phyloP scores from a whole-genome alignment of 2,329 filamentous ascomycete species.

The Penicillium psychrosexuale region DNA sequence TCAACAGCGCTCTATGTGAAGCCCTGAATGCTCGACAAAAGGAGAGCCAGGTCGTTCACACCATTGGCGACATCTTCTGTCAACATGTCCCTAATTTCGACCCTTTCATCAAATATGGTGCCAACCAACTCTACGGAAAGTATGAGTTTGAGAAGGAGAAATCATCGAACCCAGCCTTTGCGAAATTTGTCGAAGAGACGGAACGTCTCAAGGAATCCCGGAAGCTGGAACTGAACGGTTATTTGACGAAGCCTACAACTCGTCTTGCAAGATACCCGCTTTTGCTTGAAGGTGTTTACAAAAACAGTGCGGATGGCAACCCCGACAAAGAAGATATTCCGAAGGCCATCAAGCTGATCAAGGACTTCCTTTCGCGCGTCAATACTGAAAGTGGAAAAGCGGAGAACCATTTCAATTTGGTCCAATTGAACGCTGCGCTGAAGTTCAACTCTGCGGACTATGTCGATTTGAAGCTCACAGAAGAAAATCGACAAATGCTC shows the following conservation, averaged over 20 bases:
- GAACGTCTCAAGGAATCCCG: conserved; percentile 93
- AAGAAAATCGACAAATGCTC: conserved; percentile 86
- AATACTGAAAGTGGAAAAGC: conserved; percentile 95
- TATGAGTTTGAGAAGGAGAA: conserved; percentile 98
- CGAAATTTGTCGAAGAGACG: conserved; percentile 92
- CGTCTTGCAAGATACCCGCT: conserved; percentile 90
- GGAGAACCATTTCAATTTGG: conserved; percentile 94
- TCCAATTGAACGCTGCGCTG: conserved; percentile 85
- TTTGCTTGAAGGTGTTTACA: conserved; percentile 84
- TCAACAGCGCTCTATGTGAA: conserved; percentile 85
- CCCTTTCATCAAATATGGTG: conserved; percentile 94
- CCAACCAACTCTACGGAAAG: conserved; percentile 93
- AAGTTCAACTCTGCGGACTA: conserved; percentile 87
- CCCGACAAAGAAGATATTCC: conserved; percentile 90
- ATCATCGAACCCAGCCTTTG: conserved; percentile 76
- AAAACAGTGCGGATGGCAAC: conserved; percentile 84
- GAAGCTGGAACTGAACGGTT: conserved; percentile 95
- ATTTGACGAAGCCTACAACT: conserved; percentile 95
- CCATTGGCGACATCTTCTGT: conserved; percentile 89
- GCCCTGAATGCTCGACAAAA: conserved; percentile 88
- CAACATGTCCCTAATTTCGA: conserved; percentile 90
- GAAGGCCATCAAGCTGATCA: conserved; percentile 80
- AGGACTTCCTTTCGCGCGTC: conserved; percentile 80
- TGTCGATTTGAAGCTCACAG: conserved; percentile 90
- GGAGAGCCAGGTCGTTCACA: conserved; percentile 80